Conservation (phyloP, 257 asterid genomes). For the Solanum piurae region DNA sequence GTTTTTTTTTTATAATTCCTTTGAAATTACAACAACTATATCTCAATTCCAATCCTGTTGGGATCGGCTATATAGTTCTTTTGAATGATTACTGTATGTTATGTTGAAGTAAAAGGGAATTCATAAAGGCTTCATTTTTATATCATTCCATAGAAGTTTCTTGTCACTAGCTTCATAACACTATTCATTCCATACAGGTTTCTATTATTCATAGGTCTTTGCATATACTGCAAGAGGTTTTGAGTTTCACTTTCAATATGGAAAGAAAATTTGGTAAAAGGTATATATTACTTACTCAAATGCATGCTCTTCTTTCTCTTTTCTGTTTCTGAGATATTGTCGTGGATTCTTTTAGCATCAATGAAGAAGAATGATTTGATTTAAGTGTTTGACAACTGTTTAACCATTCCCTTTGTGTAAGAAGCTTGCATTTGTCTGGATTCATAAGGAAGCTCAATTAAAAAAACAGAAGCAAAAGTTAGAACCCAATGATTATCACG, state of each 20-base stretch:
- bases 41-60: background rate
- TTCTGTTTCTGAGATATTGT: background rate
- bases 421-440: background rate
- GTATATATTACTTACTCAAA: constrained; percentile 24
- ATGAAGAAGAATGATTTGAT: background rate
- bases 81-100: background rate
- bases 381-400: background rate
- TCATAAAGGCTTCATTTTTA: background rate
- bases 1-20: background rate
- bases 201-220: constrained; percentile 55
- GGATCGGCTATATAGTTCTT: background rate
- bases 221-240: constrained; percentile 47
- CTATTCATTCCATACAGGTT: constrained; percentile 37
- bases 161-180: background rate
- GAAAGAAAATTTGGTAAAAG: constrained; percentile 33
- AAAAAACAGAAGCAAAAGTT: background rate
- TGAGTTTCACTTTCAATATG: constrained; percentile 36
- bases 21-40: background rate
- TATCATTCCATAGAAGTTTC: background rate
- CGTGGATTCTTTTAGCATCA: background rate
- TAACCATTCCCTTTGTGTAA: background rate
- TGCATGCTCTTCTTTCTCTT: background rate
- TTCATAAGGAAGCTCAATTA: background rate
- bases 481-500: background rate
- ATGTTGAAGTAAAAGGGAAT: background rate